A percentile compares a stretch with the other conserved stretches of the same genome.
These are phyloP conservation scores for Trichocladium uniseriatum DNA, from an alignment of 495 filamentous ascomycete genomes.

Conservation along the genomic window DNA sequence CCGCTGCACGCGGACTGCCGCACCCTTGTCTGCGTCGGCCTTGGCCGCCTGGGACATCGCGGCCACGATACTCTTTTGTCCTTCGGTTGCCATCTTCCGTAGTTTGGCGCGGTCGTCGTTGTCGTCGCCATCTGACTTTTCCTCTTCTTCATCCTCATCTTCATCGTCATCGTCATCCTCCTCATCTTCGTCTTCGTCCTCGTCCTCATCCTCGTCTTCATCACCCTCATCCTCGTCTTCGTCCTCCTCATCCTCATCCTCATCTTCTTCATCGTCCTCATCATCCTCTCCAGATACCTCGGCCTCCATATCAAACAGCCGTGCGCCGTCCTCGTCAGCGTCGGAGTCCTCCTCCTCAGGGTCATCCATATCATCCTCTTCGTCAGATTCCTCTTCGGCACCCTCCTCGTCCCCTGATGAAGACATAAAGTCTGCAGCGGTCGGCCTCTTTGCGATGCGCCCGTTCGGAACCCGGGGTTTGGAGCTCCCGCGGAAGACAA, in stretches of 20 bases:
- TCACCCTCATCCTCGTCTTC: conserved; percentile 28
- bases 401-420: conserved; percentile 34
- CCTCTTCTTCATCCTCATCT: conserved; percentile 26
- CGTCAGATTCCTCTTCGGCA: conserved; percentile 14
- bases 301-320: conserved; percentile 19
- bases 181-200: conserved; percentile 30
- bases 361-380: conserved; percentile 20
- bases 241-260: conserved; percentile 29
- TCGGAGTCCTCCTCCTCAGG: conserved; percentile 21
- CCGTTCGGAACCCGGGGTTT: conserved; percentile 29
- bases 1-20: conserved; percentile 73
- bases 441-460: conserved; percentile 28
- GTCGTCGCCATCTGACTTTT: conserved; percentile 25
- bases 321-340: conserved; percentile 18
- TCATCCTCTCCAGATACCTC: conserved; percentile 32
- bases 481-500: conserved; percentile 45
- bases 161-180: conserved; percentile 24
- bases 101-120: conserved; percentile 30
- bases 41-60: conserved; percentile 64
- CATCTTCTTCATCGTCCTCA: conserved; percentile 30
- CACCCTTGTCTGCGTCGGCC: conserved; percentile 74
- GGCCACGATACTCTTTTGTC: conserved; percentile 58
- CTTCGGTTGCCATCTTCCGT: conserved; percentile 59
- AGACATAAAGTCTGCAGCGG: conserved; percentile 44
- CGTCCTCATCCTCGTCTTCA: conserved; percentile 35